Evolutionary conservation across 257 asterid genomes (phyloP), one percentile per base, ranked within the genome.

Genomic region (Avicennia marina): DNA sequence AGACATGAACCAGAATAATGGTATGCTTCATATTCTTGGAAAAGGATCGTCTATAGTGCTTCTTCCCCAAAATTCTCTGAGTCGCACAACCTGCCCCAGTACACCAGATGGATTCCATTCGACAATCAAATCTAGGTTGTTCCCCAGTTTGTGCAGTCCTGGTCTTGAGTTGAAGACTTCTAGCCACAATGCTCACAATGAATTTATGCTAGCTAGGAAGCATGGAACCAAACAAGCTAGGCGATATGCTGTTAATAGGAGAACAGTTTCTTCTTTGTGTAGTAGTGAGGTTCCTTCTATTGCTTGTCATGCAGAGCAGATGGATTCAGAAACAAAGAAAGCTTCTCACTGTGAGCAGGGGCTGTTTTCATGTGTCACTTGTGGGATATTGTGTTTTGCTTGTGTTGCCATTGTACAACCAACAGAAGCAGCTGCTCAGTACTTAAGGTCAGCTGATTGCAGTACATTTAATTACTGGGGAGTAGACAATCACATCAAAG

Each of bases 331-430:
- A 41, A 48, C 53, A 42, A 80, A 71, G 63, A 78, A 64, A 76
- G 56, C 70, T 65, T 72, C 83, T 65, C 82, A 63, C 53, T 29
- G 73, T 62, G 95, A 81, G 55, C 90, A 83, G 66, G 91, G 94
- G 60, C 84, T 93, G 38, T 93, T 89, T 75, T 89, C 99, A 25
- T 93, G 99, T 11, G 95, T 86, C 55, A 82, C 97, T 69, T 93
- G 99, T 76, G 99, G 99, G 80, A 84, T 93, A 62, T 72, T 93
- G 74, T 93, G 99, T 72, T 93, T 81, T 68, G 75, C 94, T 44
- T 93, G 95, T 71, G 96, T 76, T 22, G 99, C 97, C 43, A 76
- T 93, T 52, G 73, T 93, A 63, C 90, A 73, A 60, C 99, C 99
- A 1, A 93, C 83, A 40, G 86, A 80, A 64, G 81, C 71, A 24